phyloP scores from a whole-genome alignment of 2,329 filamentous ascomycete species.

The Ascomycota sp. region DNA sequence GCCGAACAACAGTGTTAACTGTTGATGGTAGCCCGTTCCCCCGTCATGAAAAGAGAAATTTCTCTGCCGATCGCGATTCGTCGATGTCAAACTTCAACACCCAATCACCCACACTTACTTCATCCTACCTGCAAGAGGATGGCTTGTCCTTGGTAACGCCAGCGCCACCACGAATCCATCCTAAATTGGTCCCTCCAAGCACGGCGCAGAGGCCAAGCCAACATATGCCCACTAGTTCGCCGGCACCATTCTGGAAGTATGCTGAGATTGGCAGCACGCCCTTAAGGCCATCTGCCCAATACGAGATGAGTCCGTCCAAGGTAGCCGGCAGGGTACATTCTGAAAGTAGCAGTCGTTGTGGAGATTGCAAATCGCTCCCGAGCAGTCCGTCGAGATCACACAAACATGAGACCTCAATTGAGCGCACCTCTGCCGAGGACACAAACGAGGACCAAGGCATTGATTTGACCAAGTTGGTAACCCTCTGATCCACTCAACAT shows the following conservation, averaged over 20 bases:
- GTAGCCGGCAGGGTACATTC: conserved; percentile 17
- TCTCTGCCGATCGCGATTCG: conserved; percentile 11
- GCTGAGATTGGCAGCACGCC: conserved; percentile 57
- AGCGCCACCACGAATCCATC: conserved; percentile 49
- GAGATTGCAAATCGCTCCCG: conserved; percentile 25
- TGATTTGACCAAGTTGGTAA: conserved; percentile 30
- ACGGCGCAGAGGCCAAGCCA: conserved; percentile 63
- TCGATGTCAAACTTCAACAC: conserved; percentile 28
- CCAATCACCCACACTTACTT: conserved; percentile 37
- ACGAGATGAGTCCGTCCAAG: conserved; percentile 38
- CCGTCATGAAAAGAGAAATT: conserved; percentile 25
- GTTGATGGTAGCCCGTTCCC: conserved; percentile 41
- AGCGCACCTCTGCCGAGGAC: conserved; percentile 11
- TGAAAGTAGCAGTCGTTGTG: conserved; percentile 36
- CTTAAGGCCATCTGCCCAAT: conserved; percentile 24
- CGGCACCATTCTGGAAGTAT: conserved; percentile 76
- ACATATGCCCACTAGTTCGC: conserved; percentile 67
- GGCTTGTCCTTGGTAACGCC: conserved; percentile 43
- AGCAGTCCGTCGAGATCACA: conserved; percentile 27
- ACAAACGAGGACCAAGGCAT: conserved; percentile 28
- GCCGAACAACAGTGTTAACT: conserved; percentile 17
- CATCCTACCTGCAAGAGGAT: conserved; percentile 39
- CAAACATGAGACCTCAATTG: conserved; percentile 9
- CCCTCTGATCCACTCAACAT: conserved; percentile 5
- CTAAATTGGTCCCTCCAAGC: conserved; percentile 54